Percentiles rank a stretch among this genome's conserved stretches.
Conservation (phyloP, 2,329 filamentous ascomycete genomes). For the Alternaria sp. region DNA sequence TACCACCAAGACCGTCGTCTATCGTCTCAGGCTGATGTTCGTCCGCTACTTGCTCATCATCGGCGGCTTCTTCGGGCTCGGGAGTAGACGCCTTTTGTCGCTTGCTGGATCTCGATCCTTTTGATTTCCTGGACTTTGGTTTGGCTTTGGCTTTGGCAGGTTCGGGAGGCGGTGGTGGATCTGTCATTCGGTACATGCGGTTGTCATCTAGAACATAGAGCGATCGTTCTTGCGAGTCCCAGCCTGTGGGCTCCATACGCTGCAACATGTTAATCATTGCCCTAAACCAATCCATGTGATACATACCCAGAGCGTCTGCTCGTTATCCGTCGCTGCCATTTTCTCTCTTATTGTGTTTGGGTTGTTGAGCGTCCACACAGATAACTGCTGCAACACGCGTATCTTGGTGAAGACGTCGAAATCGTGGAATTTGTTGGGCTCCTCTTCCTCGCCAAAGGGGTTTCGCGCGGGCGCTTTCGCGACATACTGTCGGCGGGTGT, state of each 20-base stretch:
- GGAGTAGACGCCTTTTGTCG: slow-evolving; percentile 68
- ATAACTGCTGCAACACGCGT: slow-evolving; percentile 84
- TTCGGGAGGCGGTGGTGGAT: slow-evolving; percentile 70
- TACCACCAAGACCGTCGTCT: slow-evolving; percentile 75
- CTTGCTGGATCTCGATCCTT: slow-evolving; percentile 72
- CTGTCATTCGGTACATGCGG: slow-evolving; percentile 87
- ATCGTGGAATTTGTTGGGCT: slow-evolving; percentile 76
- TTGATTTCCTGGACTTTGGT: slow-evolving; percentile 65
- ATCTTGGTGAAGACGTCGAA: slow-evolving; percentile 88
- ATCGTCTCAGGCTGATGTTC: slow-evolving; percentile 47
- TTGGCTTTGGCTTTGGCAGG: slow-evolving; percentile 62
- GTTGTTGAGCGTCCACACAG: slow-evolving; percentile 87
- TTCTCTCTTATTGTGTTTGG: slow-evolving; percentile 86
- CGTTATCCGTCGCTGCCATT: slow-evolving; percentile 83
- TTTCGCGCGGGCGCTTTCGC: slow-evolving; percentile 82
- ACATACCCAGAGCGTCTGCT: slow-evolving; percentile 85
- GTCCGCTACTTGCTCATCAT: slow-evolving; percentile 37
- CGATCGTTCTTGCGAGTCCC: slow-evolving; percentile 84
- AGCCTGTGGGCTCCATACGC: slow-evolving; percentile 83
- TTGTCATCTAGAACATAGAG: slow-evolving; percentile 96
- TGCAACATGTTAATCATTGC: slow-evolving; percentile 38
- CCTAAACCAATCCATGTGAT: background rate
- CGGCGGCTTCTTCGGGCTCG: slow-evolving; percentile 52
- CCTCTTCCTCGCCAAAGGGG: slow-evolving; percentile 83
- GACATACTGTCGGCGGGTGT: slow-evolving; percentile 86